Evolutionary conservation across 2,329 filamentous ascomycete genomes (phyloP), one percentile per base, ranked within the genome.

Genomic region (Aspergillus sp.): DNA sequence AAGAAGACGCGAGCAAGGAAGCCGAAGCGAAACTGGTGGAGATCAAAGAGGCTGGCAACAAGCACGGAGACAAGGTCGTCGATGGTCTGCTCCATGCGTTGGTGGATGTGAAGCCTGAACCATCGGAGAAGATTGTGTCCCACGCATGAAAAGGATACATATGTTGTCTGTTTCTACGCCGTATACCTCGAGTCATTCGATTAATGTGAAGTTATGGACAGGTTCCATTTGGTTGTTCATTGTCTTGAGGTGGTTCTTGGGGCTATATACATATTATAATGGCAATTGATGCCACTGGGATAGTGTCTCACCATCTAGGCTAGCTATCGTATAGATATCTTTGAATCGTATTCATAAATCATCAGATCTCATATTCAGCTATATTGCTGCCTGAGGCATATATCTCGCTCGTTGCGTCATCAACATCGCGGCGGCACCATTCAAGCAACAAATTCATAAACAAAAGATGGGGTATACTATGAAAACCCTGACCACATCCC

Each of bases 71-170:
- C 55, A 79, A 85, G 65, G 90, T 98, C 12, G 77, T 96, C 44
- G 80, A 87, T 56, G 85, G 94, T 63, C 74, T 98, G 55, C 78
- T 97, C 56, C 78, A 80, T 54, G 88, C 87, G n/a, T 88, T 96
- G 34, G 84, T 88, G 56, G 83, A 91, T 53, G 85, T 91, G 53
- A 83, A 88, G 69, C 86, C 90, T 9, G 78, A 86, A 53, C 77
- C 79, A 33, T 80, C 79, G 30, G 72, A 76, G 57, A 68, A 69
- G 56, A 67, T 69, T 43, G 55, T 64, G 55, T 58, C 58, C 49
- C 59, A 61, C 51, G 56, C 62, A 57, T 68, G 63, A 53, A 58
- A 19, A 6, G 51, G 10, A 45, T 40, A 45, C 42, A 41, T 48
- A 49, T 27, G 29, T 43, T 26, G 53, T 47, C 35, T 47, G 48